Evolutionary conservation across 2,329 filamentous ascomycete species (phyloP), one percentile per base, ranked within the genome.

Genomic region (Aspergillus uvarum): DNA sequence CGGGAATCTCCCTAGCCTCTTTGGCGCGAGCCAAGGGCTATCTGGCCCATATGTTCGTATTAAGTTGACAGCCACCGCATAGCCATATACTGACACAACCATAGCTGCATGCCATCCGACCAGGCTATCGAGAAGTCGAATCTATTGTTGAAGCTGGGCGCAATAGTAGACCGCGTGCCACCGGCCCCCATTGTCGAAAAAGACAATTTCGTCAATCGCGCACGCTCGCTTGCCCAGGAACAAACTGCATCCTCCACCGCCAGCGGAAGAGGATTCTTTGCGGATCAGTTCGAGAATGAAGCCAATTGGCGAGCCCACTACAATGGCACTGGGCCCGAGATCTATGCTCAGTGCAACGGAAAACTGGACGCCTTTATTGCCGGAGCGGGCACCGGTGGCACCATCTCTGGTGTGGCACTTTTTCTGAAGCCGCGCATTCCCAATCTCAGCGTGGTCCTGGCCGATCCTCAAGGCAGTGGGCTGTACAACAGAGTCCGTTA

Each of bases 131-230:
- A 99, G 76, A 99, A 99, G 77, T 91, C 90, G 5, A 89, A 94
- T 69, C 85, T 99, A 47, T 86, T 99, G 49, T 84, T 89, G 65
- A 94, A 95, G 73, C 87, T 99, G 11, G 95, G 95, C 68, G 95
- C 95, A 47, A 86, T 86, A n/a, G 94, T 99, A 29, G 93, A 97
- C 80, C 86, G 92, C 57, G 93, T 99, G 2, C 85, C 88, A 5
- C 92, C 95, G 12, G 93, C 93, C 10, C 93, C 93, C 60, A 99
- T 99, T 65, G 90, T 96, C n/a, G 92, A 93, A 68, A 90, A 90
- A 16, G 86, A 88, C 56, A 96, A 99, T 77, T 99, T 96, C 73
- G 95, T 99, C 72, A 98, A 99, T 79, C 85, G 92, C 4, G 95
- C 95, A 7, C 85, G 91, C 26, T 83, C 84, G 22, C 86, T 92